Percentiles rank a stretch among this genome's conserved stretches.
phyloP scores from a whole-genome alignment of 805 yeast genomes.

The Grigorovia yakushimaensis region DNA sequence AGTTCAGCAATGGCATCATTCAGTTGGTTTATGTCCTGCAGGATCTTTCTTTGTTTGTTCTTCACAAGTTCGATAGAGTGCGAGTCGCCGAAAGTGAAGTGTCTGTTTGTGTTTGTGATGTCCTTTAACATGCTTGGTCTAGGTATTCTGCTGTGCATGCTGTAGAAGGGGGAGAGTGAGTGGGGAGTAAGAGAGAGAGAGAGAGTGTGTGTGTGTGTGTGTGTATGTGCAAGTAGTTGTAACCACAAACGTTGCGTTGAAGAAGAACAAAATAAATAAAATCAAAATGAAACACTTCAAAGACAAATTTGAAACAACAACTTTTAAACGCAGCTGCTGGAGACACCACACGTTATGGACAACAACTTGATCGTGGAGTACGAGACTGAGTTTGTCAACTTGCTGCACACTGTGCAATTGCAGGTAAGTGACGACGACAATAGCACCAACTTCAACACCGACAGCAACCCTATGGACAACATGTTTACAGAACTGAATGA shows the following conservation, averaged over 20 bases:
- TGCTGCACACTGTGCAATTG: conserved; percentile 21
- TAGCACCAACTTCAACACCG: too few species aligned
- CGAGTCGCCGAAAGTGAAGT: conserved; percentile 23
- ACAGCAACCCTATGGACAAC: too few species aligned
- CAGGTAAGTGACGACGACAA: conserved; percentile 7
- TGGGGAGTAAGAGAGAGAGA: too few species aligned
- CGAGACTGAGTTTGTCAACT: conserved; percentile 31
- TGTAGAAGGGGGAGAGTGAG: too few species aligned
- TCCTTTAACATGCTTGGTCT: conserved; percentile 3
- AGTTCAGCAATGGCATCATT: conserved; percentile 22
- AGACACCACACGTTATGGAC: neutral
- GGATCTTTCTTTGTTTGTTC: conserved; percentile 23
- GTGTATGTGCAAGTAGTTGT: neutral
- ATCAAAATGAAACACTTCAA: too few species aligned
- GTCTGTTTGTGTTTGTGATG: conserved; percentile 4
- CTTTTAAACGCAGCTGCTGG: neutral
- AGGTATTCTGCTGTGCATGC: neutral
- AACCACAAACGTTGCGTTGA: neutral
- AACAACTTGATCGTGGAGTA: conserved; percentile 10
- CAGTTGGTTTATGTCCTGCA: conserved; percentile 22
- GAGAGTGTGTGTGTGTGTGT: neutral
- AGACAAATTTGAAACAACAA: neutral
- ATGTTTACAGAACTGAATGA: conserved; percentile 37
- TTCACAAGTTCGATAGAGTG: conserved; percentile 25
- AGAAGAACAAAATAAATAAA: neutral